Evolutionary conservation across 108 stramenopile genomes (phyloP).

Genomic region (Schizochytrium sp.): DNA sequence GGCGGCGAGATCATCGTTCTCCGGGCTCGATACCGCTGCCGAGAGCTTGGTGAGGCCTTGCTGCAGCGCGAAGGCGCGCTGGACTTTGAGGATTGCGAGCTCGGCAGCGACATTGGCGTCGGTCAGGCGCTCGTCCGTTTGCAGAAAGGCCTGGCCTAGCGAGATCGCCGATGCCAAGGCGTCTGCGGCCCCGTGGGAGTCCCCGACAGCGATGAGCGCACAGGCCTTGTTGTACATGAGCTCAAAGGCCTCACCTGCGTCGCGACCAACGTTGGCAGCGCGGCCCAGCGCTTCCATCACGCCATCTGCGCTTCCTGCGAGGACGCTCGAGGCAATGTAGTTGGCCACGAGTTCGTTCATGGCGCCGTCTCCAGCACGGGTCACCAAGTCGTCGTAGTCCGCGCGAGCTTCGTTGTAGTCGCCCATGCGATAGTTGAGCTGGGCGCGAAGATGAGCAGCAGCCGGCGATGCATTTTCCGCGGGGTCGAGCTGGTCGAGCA

Average conservation of each 20-base stretch:
- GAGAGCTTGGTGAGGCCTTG: neutral
- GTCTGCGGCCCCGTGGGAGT: neutral
- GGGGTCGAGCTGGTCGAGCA: neutral
- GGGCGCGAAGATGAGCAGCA: neutral
- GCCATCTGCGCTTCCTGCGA: neutral
- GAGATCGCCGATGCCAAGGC: neutral
- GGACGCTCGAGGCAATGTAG: neutral
- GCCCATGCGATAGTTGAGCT: neutral
- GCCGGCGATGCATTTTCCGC: neutral
- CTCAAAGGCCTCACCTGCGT: neutral
- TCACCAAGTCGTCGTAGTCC: neutral
- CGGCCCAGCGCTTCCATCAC: neutral
- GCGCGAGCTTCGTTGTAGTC: neutral
- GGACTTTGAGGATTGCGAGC: neutral
- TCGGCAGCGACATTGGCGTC: neutral
- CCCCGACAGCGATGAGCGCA: neutral
- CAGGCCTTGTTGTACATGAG: constrained; percentile 16
- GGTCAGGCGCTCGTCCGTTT: neutral
- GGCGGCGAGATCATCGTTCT: neutral
- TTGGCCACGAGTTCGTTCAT: neutral
- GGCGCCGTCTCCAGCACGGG: neutral
- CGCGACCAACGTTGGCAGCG: neutral
- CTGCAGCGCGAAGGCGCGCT: constrained; percentile 2
- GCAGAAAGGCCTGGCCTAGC: neutral
- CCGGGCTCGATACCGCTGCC: neutral